Conservation (phyloP, 768 basidiomycete species). For the Leccinum subgranulosum region DNA sequence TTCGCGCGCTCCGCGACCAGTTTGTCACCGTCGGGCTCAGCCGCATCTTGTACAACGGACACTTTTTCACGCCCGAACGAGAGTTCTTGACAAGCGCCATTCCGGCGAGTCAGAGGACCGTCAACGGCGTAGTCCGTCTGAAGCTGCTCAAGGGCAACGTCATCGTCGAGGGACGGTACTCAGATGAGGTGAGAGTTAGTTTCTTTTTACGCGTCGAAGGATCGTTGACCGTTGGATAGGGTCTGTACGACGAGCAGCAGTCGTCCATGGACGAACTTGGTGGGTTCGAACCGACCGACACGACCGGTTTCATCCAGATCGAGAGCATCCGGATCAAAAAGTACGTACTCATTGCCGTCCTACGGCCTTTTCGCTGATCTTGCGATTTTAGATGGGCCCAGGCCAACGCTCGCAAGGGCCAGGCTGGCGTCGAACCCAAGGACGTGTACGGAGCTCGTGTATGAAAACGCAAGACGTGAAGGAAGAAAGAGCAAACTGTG, state of each 20-base stretch:
- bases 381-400: conserved; percentile 68
- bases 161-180: conserved; percentile 86
- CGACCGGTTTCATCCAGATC: conserved; percentile 95
- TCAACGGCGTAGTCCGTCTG: conserved; percentile 88
- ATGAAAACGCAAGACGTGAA: conserved; percentile 21
- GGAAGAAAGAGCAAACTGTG: neutral
- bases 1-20: conserved; percentile 90
- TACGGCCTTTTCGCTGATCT: neutral
- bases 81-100: conserved; percentile 92
- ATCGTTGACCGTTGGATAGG: conserved; percentile 40
- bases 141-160: conserved; percentile 97
- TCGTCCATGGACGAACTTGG: conserved; percentile 99
- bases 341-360: conserved; percentile 40
- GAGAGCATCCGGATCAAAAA: conserved; percentile 98
- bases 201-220: neutral
- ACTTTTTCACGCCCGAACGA: conserved; percentile 99
- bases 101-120: conserved; percentile 92
- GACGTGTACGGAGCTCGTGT: conserved; percentile 76
- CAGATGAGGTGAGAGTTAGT: conserved; percentile 63
- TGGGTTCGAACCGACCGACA: conserved; percentile 95
- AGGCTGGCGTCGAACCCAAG: conserved; percentile 69
- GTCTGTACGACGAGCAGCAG: conserved; percentile 92
- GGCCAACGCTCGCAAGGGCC: conserved; percentile 81
- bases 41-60: conserved; percentile 94
- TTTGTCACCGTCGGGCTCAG: conserved; percentile 91